phyloP scores from a whole-genome alignment of 2,329 filamentous ascomycete genomes.

The Phoma herbarum region DNA sequence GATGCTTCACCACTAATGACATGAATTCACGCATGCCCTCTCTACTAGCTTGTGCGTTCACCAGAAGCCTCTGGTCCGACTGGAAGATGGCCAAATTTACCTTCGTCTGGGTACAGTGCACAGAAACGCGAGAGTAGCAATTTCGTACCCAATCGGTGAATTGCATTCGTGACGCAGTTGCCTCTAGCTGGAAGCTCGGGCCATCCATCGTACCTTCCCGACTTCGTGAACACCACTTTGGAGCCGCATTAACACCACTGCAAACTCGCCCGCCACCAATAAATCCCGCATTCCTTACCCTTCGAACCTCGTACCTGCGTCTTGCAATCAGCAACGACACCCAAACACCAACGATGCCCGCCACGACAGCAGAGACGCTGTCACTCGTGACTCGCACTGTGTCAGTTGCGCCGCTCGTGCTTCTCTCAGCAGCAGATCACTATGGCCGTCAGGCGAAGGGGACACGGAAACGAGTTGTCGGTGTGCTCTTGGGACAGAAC shows the following conservation, averaged over 20 bases:
- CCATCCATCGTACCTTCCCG: conserved; percentile 28
- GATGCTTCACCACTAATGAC: conserved; percentile 12
- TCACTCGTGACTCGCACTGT: conserved; percentile 94
- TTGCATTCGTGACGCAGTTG: conserved; percentile 30
- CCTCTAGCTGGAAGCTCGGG: conserved; percentile 31
- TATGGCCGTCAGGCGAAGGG: conserved; percentile 94
- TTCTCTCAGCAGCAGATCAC: conserved; percentile 97
- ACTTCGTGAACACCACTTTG: conserved; percentile 42
- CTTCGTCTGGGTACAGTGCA: no score
- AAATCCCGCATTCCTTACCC: conserved; percentile 19
- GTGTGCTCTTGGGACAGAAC: conserved; percentile 93
- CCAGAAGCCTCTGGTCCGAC: background rate
- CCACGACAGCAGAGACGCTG: conserved; percentile 95
- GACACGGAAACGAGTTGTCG: conserved; percentile 87
- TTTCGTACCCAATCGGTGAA: background rate
- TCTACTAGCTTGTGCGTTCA: background rate
- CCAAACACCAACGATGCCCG: conserved; percentile 71
- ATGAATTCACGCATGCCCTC: background rate
- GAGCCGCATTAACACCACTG: conserved; percentile 48
- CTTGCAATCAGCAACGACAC: conserved; percentile 5
- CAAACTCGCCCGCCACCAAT: conserved; percentile 30
- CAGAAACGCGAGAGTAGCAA: no score
- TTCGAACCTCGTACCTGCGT: conserved; percentile 10
- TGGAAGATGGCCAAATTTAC: no score
- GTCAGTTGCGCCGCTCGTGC: conserved; percentile 95